Conservation (phyloP, 2,329 filamentous ascomycete genomes). For the Apiospora malaysiana region DNA sequence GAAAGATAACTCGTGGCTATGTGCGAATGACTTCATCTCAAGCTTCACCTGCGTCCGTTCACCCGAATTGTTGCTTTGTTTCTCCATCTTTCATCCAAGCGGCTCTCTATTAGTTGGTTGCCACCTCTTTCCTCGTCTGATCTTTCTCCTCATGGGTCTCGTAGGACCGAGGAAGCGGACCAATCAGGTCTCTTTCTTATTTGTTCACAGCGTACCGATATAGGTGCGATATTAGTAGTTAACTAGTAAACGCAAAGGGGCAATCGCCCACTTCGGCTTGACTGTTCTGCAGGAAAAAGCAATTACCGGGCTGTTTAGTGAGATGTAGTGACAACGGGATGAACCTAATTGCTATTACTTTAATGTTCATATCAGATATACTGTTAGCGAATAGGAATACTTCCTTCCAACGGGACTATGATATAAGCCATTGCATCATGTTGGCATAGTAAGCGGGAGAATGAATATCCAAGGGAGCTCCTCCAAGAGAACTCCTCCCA, state of each 20-base stretch:
- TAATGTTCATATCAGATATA: neutral
- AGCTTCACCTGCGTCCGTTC: neutral
- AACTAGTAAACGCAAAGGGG: neutral
- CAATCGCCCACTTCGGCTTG: neutral
- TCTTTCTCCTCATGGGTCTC: neutral
- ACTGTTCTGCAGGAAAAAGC: neutral
- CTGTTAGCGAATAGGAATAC: neutral
- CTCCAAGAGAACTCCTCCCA: too few relatives aligned
- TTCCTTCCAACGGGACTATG: neutral
- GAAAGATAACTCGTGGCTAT: neutral
- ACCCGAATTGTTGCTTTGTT: neutral
- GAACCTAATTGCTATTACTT: neutral
- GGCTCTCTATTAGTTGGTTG: neutral
- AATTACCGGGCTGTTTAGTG: neutral
- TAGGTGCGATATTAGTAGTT: neutral
- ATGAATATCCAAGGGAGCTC: too few relatives aligned
- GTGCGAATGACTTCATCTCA: neutral
- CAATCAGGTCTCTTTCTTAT: neutral
- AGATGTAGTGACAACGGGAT: neutral
- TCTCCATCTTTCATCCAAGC: neutral
- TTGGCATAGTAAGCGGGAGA: neutral
- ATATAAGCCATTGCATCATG: neutral
- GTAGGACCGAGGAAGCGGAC: neutral
- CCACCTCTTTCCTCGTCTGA: neutral
- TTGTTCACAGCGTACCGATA: neutral